phyloP scores from a whole-genome alignment of 495 filamentous ascomycete genomes.

The Penicillium lividum region DNA sequence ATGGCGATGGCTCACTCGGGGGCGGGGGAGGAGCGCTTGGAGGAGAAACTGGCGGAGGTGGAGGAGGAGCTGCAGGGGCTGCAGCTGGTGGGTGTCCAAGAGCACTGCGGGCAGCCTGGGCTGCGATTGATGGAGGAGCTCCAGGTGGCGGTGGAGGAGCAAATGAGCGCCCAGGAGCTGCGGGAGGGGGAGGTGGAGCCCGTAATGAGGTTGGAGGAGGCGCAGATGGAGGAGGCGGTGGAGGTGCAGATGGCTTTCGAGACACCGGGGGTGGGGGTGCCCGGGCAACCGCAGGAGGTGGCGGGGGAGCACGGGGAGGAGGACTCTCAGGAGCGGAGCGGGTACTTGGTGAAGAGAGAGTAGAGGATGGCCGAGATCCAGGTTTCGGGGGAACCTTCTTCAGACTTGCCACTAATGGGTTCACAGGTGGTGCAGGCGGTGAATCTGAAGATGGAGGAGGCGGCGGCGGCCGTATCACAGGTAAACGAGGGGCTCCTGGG shows the following conservation, averaged over 20 bases:
- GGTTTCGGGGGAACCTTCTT: slow-evolving; percentile 56
- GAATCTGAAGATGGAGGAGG: slow-evolving; percentile 57
- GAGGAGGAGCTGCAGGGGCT: slow-evolving; percentile 46
- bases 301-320: slow-evolving; percentile 17
- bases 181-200: slow-evolving; percentile 53
- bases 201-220: slow-evolving; percentile 37
- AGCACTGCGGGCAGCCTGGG: slow-evolving; percentile 43
- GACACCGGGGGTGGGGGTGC: slow-evolving; percentile 57
- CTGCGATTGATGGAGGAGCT: slow-evolving; percentile 40
- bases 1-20: slow-evolving; percentile 29
- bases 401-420: slow-evolving; percentile 60
- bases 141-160: slow-evolving; percentile 43
- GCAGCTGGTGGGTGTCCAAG: slow-evolving; percentile 45
- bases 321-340: slow-evolving; percentile 41
- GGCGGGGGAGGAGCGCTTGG: slow-evolving; percentile 40
- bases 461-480: slow-evolving; percentile 51
- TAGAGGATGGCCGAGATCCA: slow-evolving; percentile 43
- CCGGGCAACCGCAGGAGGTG: slow-evolving; percentile 15
- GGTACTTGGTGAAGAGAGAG: slow-evolving; percentile 47
- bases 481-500: slow-evolving; percentile 65
- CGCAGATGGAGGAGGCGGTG: slow-evolving; percentile 41
- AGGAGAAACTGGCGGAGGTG: slow-evolving; percentile 50
- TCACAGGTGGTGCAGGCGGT: slow-evolving; percentile 50
- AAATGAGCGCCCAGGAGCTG: slow-evolving; percentile 37
- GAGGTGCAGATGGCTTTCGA: slow-evolving; percentile 63